These are phyloP conservation scores for Rhinocladiella similis DNA, from an alignment of 2,329 filamentous ascomycete species.

Conservation along the genomic window DNA sequence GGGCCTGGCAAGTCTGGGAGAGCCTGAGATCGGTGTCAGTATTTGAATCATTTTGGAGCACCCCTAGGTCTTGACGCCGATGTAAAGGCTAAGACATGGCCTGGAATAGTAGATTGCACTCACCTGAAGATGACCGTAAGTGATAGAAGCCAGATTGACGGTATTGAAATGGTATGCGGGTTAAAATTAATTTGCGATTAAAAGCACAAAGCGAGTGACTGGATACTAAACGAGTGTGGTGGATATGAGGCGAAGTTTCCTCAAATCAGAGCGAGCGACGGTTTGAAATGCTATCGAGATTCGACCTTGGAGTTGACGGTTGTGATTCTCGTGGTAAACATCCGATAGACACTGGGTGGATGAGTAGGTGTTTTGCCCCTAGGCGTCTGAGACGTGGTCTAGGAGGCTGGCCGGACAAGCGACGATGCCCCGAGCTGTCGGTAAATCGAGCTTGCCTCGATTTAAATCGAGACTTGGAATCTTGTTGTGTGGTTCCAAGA, in stretches of 20 bases:
- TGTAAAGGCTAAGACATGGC: constrained; percentile 16
- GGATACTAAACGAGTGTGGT: constrained; percentile 39
- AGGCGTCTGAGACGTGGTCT: constrained; percentile 1
- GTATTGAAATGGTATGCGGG: constrained; percentile 39
- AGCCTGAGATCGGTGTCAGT: constrained; percentile 24
- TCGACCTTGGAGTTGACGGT: constrained; percentile 5
- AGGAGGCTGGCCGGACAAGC: constrained; percentile 12
- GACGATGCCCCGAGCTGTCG: constrained; percentile 1
- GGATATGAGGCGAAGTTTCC: constrained; percentile 36
- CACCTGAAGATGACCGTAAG: constrained; percentile 47
- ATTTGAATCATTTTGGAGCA: constrained; percentile 37
- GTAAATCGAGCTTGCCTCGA: constrained; percentile 7
- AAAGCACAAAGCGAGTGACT: constrained; percentile 49
- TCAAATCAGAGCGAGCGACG: constrained; percentile 48
- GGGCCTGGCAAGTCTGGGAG: constrained; percentile 45
- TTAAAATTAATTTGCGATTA: constrained; percentile 33
- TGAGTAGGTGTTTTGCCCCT: constrained; percentile 4
- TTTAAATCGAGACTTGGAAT: constrained; percentile 7
- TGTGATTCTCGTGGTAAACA: constrained; percentile 16
- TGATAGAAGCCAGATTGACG: constrained; percentile 53
- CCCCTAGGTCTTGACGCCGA: neutral
- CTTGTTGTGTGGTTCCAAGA: constrained; percentile 21
- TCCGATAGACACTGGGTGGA: constrained; percentile 12
- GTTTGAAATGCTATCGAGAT: constrained; percentile 30
- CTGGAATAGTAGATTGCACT: constrained; percentile 30